phyloP scores from a whole-genome alignment of 192 early-diverging fungal genomes.

The Backusella morwellensis region DNA sequence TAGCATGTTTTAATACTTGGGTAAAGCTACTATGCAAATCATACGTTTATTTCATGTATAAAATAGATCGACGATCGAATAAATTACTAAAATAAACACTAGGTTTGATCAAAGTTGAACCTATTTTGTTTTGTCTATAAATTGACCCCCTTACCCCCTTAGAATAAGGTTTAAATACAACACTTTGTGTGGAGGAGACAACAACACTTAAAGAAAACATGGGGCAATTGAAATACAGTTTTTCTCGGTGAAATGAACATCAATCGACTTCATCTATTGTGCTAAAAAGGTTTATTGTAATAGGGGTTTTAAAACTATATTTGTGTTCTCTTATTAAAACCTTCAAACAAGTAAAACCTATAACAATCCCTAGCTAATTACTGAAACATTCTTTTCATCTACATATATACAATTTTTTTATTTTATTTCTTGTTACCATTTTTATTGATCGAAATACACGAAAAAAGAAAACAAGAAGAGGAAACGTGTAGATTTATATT shows the following conservation, averaged over 20 bases:
- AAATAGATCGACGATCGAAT: neutral
- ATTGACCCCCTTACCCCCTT: neutral
- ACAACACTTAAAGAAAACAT: neutral
- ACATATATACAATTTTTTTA: neutral
- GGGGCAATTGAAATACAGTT: neutral
- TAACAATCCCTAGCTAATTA: neutral
- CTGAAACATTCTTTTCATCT: neutral
- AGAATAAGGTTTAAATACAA: neutral
- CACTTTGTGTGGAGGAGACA: neutral
- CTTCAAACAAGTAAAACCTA: neutral
- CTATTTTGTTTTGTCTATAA: neutral
- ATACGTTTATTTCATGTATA: neutral
- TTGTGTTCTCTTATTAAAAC: neutral
- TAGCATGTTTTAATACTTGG: neutral
- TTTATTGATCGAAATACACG: neutral
- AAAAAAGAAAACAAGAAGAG: neutral
- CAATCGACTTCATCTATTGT: neutral
- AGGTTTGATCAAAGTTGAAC: neutral
- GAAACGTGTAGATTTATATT: neutral
- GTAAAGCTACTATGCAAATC: neutral
- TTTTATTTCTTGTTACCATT: neutral
- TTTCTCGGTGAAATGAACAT: neutral
- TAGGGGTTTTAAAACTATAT: conserved; percentile 6
- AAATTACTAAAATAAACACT: neutral
- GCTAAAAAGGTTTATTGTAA: neutral